Evolutionary conservation across 2,329 filamentous ascomycete genomes (phyloP), one percentile per base, ranked within the genome.

Genomic region (Colletotrichum lindemuthianum): DNA sequence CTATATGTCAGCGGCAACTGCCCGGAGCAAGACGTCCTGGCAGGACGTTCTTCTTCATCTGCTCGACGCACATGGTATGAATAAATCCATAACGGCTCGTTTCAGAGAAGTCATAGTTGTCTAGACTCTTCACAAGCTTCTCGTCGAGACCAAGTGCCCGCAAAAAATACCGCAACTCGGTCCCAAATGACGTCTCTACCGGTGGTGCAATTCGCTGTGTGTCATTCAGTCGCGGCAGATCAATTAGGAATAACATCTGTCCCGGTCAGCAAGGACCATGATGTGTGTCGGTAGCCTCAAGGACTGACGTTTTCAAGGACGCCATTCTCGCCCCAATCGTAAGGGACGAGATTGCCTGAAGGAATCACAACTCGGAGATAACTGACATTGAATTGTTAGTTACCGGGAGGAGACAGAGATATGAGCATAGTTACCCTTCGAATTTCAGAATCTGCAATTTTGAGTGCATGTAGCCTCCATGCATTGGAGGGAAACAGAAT

Each of bases 361-460:
- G 96, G 93, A 2, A 98, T 82, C 1, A 91, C 95, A 48, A 99
- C 83, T 7, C 96, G 88, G 13, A 97, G 77, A 74, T 93, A 89
- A 36, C 67, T 68, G 40, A n/a, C 16, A 15, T 12, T 32, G 36
- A 32, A 8, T 58, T 33, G 59, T 34, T 24, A 37, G 40, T 34
- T 36, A 43, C 5, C 24, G 36, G 33, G 59, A 50, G 48, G 34
- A 16, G 16, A 59, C 44, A 50, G 10, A 47, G 54, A 48, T 36
- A n/a, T 16, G 39, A 59, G 9, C 12, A 11, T 10, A 24, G 48
- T 52, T 52, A 63, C 67, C 60, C 55, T 43, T 60, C 50, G 49
- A 55, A 92, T 70, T 93, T 95, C n/a, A 98, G 83, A 1, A 98
- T 78, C 85, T 97, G 94, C 47, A 98, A 82, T 74, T 99, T 98